A percentile compares a stretch with the other conserved stretches of the same genome.
phyloP scores from a whole-genome alignment of 768 basidiomycete species.

The Neoboletus subvelutipes region DNA sequence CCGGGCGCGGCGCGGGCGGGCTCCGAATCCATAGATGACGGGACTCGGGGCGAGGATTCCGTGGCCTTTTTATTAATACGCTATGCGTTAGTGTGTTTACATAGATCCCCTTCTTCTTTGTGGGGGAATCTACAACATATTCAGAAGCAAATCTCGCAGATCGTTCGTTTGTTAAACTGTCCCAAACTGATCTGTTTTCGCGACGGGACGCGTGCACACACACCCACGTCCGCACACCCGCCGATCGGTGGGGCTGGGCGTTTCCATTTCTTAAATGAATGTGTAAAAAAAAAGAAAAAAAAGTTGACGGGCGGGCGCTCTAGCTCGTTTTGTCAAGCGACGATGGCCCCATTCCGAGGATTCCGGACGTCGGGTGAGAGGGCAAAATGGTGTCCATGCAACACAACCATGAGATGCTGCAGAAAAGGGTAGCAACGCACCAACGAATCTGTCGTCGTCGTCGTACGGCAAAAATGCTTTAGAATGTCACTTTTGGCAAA shows the following conservation, averaged over 20 bases:
- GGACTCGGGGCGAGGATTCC: slow-evolving; percentile 14
- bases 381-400: background rate
- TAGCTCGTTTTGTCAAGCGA: background rate
- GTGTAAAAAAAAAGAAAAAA: background rate
- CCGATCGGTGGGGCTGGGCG: background rate
- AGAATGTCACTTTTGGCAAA: background rate
- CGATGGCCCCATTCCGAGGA: background rate
- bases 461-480: background rate
- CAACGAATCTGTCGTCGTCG: background rate
- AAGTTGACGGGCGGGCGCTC: background rate
- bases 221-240: background rate
- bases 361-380: background rate
- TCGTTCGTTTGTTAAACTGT: slow-evolving; percentile 7
- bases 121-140: slow-evolving; percentile 3
- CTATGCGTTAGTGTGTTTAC: background rate
- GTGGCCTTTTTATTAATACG: background rate
- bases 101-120: background rate
- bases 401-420: slow-evolving; percentile 1
- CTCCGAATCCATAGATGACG: slow-evolving; percentile 9
- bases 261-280: background rate
- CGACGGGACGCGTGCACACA: background rate
- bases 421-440: slow-evolving; percentile 8
- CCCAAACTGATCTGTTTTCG: background rate
- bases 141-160: slow-evolving; percentile 16
- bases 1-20: background rate